Evolutionary conservation across 768 basidiomycete genomes (phyloP).

Genomic region (Amanita thiersii): DNA sequence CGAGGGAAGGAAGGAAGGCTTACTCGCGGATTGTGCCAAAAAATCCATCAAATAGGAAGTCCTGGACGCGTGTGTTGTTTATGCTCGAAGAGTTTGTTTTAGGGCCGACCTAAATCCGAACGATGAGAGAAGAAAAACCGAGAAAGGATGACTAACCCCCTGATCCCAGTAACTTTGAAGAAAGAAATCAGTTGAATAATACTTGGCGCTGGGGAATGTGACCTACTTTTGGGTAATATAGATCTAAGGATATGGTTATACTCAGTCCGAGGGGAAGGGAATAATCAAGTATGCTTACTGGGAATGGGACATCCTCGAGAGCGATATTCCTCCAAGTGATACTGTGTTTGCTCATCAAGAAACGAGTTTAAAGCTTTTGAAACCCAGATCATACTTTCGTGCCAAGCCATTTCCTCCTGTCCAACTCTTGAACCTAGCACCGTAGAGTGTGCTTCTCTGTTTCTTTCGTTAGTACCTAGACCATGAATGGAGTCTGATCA

Average conservation of each 20-base stretch:
- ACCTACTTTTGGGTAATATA: constrained; percentile 55
- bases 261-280: not conserved
- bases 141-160: constrained; percentile 24
- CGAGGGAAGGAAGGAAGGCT: constrained; percentile 6
- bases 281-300: constrained; percentile 29
- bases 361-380: not conserved
- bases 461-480: not conserved
- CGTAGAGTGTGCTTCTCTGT: constrained; percentile 45
- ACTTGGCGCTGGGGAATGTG: not conserved
- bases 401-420: constrained; percentile 53
- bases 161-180: constrained; percentile 56
- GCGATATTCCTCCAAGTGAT: constrained; percentile 52
- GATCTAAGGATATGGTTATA: constrained; percentile 28
- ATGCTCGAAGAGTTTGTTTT: constrained; percentile 31
- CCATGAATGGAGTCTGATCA: not conserved
- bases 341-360: constrained; percentile 18
- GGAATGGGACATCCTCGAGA: constrained; percentile 45
- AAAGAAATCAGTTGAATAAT: not conserved
- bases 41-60: constrained; percentile 50
- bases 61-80: constrained; percentile 49
- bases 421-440: constrained; percentile 64
- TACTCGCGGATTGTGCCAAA: constrained; percentile 43
- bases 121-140: not conserved
- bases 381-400: constrained; percentile 37
- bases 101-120: constrained; percentile 25